A percentile compares a stretch with the other conserved stretches of the same genome.
phyloP scores from a whole-genome alignment of 1,139 yeast genomes.

The Yamadazyma jaroonii region DNA sequence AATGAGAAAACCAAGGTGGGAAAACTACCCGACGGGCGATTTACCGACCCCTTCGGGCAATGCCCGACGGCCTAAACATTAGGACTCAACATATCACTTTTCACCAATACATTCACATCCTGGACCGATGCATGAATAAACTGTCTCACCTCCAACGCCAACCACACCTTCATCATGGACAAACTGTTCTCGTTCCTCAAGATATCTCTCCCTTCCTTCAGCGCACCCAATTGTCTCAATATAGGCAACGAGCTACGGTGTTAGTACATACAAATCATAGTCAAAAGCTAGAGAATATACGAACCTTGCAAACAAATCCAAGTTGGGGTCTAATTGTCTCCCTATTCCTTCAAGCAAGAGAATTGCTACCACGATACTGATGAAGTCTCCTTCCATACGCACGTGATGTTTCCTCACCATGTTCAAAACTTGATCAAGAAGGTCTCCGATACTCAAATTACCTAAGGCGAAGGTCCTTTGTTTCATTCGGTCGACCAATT shows the following conservation, averaged over 20 bases:
- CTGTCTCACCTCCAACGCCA: conserved; percentile 85
- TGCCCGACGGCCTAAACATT: conserved; percentile 25
- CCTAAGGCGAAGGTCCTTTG: conserved; percentile 91
- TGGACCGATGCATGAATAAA: conserved; percentile 82
- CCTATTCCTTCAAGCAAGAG: conserved; percentile 91
- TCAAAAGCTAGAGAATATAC: conserved; percentile 66
- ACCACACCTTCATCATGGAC: conserved; percentile 88
- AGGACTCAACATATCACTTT: conserved; percentile 51
- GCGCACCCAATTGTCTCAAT: conserved; percentile 74
- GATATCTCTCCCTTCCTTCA: conserved; percentile 61
- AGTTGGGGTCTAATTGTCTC: conserved; percentile 84
- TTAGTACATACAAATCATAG: conserved; percentile 48
- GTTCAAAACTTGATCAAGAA: conserved; percentile 77
- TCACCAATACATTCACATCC: conserved; percentile 54
- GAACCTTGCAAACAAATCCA: conserved; percentile 93
- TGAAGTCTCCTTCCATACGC: conserved; percentile 95
- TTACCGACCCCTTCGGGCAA: too few species aligned
- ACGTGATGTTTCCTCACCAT: conserved; percentile 96
- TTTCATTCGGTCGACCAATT: conserved; percentile 76
- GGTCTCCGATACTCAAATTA: conserved; percentile 86
- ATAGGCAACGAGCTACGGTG: conserved; percentile 76
- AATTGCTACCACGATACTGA: conserved; percentile 90
- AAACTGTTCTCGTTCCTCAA: conserved; percentile 58
- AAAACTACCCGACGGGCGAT: too few species aligned
- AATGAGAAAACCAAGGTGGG: too few species aligned